Evolutionary conservation across 129 eudicot species (phyloP).

Genomic region (Heracleum sosnowskyi): DNA sequence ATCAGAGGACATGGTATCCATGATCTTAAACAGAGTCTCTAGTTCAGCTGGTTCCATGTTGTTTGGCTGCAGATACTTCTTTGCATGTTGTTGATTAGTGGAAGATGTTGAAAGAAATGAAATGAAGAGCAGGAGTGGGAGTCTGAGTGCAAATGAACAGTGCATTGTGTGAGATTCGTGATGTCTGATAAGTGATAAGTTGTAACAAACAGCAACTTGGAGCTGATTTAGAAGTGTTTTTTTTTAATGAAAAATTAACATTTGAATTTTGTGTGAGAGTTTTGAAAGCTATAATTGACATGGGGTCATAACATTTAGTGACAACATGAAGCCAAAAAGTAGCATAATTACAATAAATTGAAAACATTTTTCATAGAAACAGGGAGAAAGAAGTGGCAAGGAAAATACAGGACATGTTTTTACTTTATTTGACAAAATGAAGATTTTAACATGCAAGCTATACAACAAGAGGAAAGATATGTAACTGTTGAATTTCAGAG

Average conservation of each 20-base stretch:
- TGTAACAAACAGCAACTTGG: not conserved
- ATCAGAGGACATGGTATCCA: slow-evolving; percentile 68
- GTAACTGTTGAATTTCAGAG: not conserved
- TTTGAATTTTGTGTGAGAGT: slow-evolving; percentile 2
- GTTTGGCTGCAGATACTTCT: slow-evolving; percentile 23
- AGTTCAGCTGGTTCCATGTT: slow-evolving; percentile 66
- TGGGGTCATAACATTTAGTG: slow-evolving; percentile 26
- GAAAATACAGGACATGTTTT: not conserved
- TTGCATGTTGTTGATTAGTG: slow-evolving; percentile 18
- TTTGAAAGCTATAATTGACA: slow-evolving; percentile 20
- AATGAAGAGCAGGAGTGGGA: slow-evolving; percentile 20
- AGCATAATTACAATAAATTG: not conserved
- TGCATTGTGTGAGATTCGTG: slow-evolving; percentile 6
- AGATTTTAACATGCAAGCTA: not conserved
- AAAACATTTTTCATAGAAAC: not conserved
- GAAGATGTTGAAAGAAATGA: slow-evolving; percentile 21
- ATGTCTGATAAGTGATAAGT: not conserved
- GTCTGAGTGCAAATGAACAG: slow-evolving; percentile 11
- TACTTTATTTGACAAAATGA: not conserved
- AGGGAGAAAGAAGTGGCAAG: not conserved
- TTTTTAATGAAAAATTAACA: not conserved
- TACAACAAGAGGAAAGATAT: not conserved
- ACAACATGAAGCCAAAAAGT: slow-evolving; percentile 19
- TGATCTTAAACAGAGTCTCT: slow-evolving; percentile 55
- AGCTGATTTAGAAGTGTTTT: not conserved